Percentiles rank a stretch among this genome's conserved stretches.
Evolutionary conservation across 805 yeast species (phyloP).

Genomic region (Lipomyces starkeyi): DNA sequence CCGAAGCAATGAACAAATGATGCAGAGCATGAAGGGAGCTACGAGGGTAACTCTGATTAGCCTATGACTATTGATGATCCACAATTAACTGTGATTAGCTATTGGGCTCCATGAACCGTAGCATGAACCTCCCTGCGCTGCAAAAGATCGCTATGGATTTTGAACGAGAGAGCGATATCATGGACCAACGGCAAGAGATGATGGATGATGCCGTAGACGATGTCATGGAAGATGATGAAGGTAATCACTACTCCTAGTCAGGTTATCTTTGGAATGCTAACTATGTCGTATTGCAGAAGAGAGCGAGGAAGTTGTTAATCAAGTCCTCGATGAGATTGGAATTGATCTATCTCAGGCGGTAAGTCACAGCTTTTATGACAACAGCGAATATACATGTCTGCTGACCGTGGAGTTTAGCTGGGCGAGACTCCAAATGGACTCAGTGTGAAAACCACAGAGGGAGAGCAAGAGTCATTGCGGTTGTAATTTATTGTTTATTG

Average conservation of each 20-base stretch:
- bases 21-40: constrained; percentile 92
- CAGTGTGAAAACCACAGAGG: constrained; percentile 13
- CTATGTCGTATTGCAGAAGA: constrained; percentile 32
- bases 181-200: constrained; percentile 99
- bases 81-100: constrained; percentile 45
- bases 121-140: constrained; percentile 88
- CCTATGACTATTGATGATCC: neutral
- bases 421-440: constrained; percentile 51
- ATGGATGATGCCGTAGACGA: constrained; percentile 98
- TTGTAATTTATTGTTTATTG: constrained; percentile 1
- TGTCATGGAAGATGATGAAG: constrained; percentile 89
- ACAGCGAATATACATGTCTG: neutral
- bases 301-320: constrained; percentile 58
- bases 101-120: constrained; percentile 83
- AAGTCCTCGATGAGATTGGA: constrained; percentile 95
- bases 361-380: neutral
- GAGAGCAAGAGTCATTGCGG: constrained; percentile 27
- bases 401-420: constrained; percentile 39
- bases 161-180: constrained; percentile 89
- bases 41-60: constrained; percentile 52
- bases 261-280: neutral
- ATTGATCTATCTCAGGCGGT: constrained; percentile 67
- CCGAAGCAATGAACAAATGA: constrained; percentile 93
- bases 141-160: constrained; percentile 93
- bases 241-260: constrained; percentile 9